Evolutionary conservation across 805 yeast genomes (phyloP), one percentile per base, ranked within the genome.

Genomic region (Yarrowia sp.): DNA sequence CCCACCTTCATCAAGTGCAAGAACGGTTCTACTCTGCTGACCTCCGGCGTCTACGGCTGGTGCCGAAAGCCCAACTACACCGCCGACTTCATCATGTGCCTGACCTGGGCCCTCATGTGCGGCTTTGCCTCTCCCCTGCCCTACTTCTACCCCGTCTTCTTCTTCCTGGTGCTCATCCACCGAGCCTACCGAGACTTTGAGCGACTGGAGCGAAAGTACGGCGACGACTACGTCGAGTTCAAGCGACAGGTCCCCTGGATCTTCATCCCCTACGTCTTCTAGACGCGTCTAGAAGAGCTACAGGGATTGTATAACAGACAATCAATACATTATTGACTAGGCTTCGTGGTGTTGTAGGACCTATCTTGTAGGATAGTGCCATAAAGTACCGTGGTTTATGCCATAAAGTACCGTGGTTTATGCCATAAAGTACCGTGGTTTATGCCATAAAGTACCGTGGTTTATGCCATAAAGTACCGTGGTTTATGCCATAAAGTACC

Each of bases 41-140:
- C 92, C 60, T 97, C 91, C 71, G 99, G 99, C 41, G 93, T 98
- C 97, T 87, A 86, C 77, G 85, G 81, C 65, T 90, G 86, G 69
- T 98, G 97, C 14, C 86, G 98, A 78, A 94, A 94, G 77, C 84
- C 86, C 66, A 96, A 92, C 76, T 94, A 94, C 80, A 91, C 97
- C 35, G 97, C 96, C 21, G 99, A 94, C 74, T 90, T 85, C 81
- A 78, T 82, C 53, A 97, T 91, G 78, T 82, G 96, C 55, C 78
- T 89, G 68, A 81, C 94, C 47, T 94, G 99, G 99, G 96, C 93
- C 5, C 80, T 94, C 65, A 81, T 85, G 65, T 90, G 97, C 74
- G 99, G 99, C 0, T 85, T 86, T 74, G 80, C 79, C 31, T 88
- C 97, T 2, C 88, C 92, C 55, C 84, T 93, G 79, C 97, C 97